These are phyloP conservation scores for Barnettozyma populi DNA, from an alignment of 805 yeast species.

Conservation along the genomic window DNA sequence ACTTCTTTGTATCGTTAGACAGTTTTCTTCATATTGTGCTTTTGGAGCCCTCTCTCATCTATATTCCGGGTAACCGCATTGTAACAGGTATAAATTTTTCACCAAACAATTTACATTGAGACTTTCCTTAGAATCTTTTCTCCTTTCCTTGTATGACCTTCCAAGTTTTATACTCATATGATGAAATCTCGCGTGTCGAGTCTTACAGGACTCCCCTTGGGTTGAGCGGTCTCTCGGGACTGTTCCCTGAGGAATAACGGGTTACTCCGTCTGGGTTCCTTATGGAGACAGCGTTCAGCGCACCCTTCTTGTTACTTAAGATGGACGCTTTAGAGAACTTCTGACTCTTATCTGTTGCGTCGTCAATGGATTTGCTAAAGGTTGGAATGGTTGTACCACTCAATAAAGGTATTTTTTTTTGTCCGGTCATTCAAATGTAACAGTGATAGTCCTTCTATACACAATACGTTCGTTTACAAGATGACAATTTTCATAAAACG, in stretches of 20 bases:
- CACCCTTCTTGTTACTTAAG: conserved; percentile 26
- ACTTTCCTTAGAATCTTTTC: not conserved
- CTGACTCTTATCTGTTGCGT: conserved; percentile 20
- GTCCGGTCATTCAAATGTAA: not conserved
- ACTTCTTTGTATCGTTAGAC: too few species aligned
- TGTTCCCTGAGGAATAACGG: conserved; percentile 19
- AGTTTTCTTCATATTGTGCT: not conserved
- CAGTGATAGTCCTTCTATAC: too few species aligned
- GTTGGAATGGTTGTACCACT: conserved; percentile 3
- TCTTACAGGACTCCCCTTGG: conserved; percentile 24
- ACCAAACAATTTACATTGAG: not conserved
- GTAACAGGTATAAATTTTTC: conserved; percentile 2
- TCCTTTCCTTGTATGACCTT: conserved; percentile 23
- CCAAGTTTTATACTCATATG: conserved; percentile 30
- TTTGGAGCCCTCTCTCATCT: not conserved
- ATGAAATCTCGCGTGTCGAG: conserved; percentile 28
- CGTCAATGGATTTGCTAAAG: not conserved
- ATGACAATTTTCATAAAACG: too few species aligned
- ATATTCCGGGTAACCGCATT: not conserved
- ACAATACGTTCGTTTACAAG: too few species aligned
- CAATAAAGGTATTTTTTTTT: not conserved
- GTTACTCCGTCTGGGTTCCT: conserved; percentile 23
- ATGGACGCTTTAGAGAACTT: conserved; percentile 25
- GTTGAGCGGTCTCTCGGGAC: conserved; percentile 19
- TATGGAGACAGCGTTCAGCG: conserved; percentile 28